Conservation (phyloP, 768 basidiomycete genomes). For the Bullera alba region DNA sequence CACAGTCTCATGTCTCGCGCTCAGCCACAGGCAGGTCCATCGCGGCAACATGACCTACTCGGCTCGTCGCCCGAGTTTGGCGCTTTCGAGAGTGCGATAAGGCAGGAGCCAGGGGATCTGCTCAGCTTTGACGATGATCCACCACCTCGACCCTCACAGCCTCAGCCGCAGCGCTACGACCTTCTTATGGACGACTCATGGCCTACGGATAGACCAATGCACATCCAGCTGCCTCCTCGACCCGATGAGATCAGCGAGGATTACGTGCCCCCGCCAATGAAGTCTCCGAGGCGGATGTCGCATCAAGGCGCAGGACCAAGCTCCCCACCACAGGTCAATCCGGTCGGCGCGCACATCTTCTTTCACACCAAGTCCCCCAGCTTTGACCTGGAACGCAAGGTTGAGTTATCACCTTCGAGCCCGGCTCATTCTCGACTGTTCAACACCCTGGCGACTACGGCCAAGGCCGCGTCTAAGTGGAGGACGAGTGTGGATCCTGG, state of each 20-base stretch:
- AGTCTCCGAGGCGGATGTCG: conserved; percentile 27
- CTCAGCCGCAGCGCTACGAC: background rate
- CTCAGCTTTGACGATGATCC: conserved; percentile 26
- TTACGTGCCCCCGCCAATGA: conserved; percentile 16
- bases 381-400: too few species aligned
- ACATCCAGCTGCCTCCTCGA: conserved; percentile 26
- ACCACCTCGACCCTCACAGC: background rate
- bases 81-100: conserved; percentile 19
- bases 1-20: too few species aligned
- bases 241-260: conserved; percentile 28
- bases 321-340: conserved; percentile 25
- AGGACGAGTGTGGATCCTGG: conserved; percentile 11
- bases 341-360: conserved; percentile 21
- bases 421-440: conserved; percentile 17
- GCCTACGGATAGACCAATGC: conserved; percentile 3
- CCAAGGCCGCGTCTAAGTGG: conserved; percentile 40
- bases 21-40: too few species aligned
- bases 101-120: conserved; percentile 22
- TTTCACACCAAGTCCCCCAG: too few species aligned
- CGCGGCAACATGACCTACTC: too few species aligned
- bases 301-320: conserved; percentile 12
- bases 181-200: background rate
- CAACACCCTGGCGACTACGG: conserved; percentile 21
- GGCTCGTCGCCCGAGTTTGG: conserved; percentile 23
- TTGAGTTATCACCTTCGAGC: too few species aligned